These are phyloP conservation scores for Musa troglodytarum DNA, from an alignment of 176 grass and related monocot genomes.

Conservation along the genomic window DNA sequence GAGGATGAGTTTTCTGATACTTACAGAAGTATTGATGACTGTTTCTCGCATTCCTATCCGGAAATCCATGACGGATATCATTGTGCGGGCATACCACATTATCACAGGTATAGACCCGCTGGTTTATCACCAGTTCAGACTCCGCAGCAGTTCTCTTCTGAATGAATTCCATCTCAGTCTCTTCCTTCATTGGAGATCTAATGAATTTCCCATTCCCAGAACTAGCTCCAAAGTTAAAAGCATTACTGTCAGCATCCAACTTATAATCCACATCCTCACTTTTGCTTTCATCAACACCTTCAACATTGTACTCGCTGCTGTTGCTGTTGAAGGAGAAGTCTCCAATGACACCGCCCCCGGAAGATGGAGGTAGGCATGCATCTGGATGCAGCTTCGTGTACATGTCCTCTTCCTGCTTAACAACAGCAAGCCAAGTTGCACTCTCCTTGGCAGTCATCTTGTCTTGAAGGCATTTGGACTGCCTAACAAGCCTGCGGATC, in stretches of 20 bases:
- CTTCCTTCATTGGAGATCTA: constrained; percentile 48
- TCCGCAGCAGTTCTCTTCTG: constrained; percentile 34
- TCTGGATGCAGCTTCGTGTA: constrained; percentile 47
- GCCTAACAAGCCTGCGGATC: constrained; percentile 73
- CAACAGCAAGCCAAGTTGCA: constrained; percentile 63
- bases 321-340: constrained; percentile 35
- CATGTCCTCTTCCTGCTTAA: constrained; percentile 77
- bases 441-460: constrained; percentile 97
- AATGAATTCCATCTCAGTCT: constrained; percentile 32
- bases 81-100: neutral
- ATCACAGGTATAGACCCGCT: constrained; percentile 7
- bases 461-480: constrained; percentile 87
- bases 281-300: constrained; percentile 26
- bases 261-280: constrained; percentile 28
- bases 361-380: constrained; percentile 13
- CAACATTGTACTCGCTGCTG: constrained; percentile 59
- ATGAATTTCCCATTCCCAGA: neutral
- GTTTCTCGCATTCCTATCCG: constrained; percentile 1
- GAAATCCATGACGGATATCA: neutral
- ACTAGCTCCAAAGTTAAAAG: constrained; percentile 22
- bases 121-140: constrained; percentile 30
- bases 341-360: constrained; percentile 2
- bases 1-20: neutral
- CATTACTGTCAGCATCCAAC: neutral
- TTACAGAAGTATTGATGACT: neutral